Evolutionary conservation across 2,329 filamentous ascomycete species (phyloP).

Genomic region (Fusarium nodosum): DNA sequence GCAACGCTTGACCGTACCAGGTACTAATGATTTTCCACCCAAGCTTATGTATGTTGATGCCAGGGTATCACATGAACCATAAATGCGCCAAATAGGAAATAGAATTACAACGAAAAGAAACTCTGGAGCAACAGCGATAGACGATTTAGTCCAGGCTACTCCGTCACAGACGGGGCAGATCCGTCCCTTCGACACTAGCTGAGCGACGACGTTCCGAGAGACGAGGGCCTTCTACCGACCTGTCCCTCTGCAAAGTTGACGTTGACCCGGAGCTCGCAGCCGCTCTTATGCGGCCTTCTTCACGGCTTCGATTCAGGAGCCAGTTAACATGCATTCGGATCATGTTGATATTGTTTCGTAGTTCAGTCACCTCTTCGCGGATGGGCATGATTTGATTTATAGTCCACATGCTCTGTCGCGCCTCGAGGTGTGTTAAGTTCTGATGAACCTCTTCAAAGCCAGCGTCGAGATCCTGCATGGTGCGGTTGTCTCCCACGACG

Average conservation of each 20-base stretch:
- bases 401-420: constrained; percentile 71
- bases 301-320: constrained; percentile 67
- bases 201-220: constrained; percentile 56
- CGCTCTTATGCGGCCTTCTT: constrained; percentile 60
- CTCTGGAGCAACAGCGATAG: not conserved
- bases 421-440: constrained; percentile 69
- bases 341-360: constrained; percentile 69
- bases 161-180: constrained; percentile 56
- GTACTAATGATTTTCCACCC: constrained; percentile 24
- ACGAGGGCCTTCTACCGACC: constrained; percentile 47
- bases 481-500: constrained; percentile 63
- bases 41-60: constrained; percentile 33
- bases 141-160: not conserved
- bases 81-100: constrained; percentile 32
- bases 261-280: constrained; percentile 55
- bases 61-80: constrained; percentile 43
- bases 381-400: constrained; percentile 73
- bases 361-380: constrained; percentile 72
- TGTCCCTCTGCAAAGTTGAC: constrained; percentile 52
- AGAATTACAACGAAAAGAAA: not conserved
- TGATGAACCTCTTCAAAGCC: constrained; percentile 69
- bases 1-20: constrained; percentile 17
- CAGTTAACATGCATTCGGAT: constrained; percentile 72
- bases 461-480: constrained; percentile 60
- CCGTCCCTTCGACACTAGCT: constrained; percentile 54